Evolutionary conservation across 2,329 filamentous ascomycete species (phyloP).

Genomic region (Tolypocladium cylindrosporum): DNA sequence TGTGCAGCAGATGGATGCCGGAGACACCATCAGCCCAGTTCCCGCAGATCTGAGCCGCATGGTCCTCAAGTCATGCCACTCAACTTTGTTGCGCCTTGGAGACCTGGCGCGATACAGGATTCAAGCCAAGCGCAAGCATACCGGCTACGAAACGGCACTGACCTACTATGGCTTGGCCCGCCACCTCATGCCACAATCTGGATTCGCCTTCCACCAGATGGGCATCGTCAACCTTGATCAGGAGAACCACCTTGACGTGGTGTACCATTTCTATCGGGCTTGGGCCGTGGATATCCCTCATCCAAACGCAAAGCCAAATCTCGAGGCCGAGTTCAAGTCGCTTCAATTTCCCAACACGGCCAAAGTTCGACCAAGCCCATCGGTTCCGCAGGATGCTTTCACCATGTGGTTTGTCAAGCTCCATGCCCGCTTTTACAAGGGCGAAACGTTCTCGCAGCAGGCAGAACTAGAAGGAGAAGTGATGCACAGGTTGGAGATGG

Average conservation of each 20-base stretch:
- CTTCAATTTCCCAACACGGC: conserved; percentile 29
- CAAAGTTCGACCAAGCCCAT: conserved; percentile 23
- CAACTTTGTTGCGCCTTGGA: conserved; percentile 75
- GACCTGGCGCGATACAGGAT: conserved; percentile 82
- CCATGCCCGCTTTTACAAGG: conserved; percentile 76
- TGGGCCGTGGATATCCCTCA: conserved; percentile 66
- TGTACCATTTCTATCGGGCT: conserved; percentile 84
- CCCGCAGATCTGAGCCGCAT: conserved; percentile 41
- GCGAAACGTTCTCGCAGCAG: conserved; percentile 62
- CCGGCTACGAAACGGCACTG: conserved; percentile 69
- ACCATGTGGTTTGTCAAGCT: conserved; percentile 76
- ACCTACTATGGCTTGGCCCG: conserved; percentile 79
- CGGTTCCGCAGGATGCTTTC: conserved; percentile 53
- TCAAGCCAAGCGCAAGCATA: conserved; percentile 61
- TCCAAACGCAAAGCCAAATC: conserved; percentile 62
- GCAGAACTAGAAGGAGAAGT: conserved; percentile 81
- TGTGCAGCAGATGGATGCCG: conserved; percentile 28
- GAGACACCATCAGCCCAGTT: conserved; percentile 33
- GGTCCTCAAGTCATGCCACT: conserved; percentile 67
- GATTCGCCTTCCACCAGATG: conserved; percentile 80
- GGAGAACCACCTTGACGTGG: conserved; percentile 69
- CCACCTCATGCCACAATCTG: conserved; percentile 67
- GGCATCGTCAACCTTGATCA: conserved; percentile 75
- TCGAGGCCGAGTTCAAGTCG: conserved; percentile 65
- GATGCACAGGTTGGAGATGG: conserved; percentile 63